phyloP scores from a whole-genome alignment of 164 flowering plant species.

The Macadamia integrifolia region DNA sequence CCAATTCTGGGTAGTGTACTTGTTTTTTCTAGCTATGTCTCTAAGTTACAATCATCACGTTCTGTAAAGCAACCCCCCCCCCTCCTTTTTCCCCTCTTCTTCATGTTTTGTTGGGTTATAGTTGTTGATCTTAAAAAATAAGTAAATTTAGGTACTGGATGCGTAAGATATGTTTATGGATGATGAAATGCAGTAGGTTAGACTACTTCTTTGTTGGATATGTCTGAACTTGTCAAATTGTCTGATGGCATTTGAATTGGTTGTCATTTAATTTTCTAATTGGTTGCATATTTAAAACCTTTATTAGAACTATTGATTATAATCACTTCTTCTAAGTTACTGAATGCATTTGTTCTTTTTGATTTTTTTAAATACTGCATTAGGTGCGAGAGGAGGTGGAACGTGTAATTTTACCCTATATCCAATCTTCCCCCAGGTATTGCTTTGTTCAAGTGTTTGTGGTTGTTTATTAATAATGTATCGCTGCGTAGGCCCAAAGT shows the following conservation, averaged over 20 bases:
- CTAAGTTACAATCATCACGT: too few relatives aligned
- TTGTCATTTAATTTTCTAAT: neutral
- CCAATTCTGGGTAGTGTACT: too few relatives aligned
- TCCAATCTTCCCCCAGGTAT: constrained; percentile 34
- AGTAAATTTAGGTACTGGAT: neutral
- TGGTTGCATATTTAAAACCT: neutral
- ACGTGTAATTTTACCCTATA: constrained; percentile 10
- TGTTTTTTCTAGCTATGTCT: too few relatives aligned
- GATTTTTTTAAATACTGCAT: constrained; percentile 4
- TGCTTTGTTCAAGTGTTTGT: neutral
- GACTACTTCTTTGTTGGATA: neutral
- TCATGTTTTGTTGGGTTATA: neutral
- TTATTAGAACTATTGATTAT: neutral
- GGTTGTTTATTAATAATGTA: neutral
- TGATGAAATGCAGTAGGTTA: neutral
- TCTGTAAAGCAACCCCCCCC: too few relatives aligned
- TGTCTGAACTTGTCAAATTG: neutral
- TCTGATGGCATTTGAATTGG: neutral
- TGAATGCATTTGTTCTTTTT: neutral
- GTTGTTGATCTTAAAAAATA: neutral
- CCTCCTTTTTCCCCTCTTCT: too few relatives aligned
- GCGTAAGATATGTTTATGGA: neutral
- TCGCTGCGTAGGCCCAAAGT: neutral
- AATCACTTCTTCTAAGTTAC: neutral
- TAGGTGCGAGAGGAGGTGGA: constrained; percentile 64